These are phyloP conservation scores for Microcos paniculata DNA, from an alignment of 345 rosid species.

Conservation along the genomic window DNA sequence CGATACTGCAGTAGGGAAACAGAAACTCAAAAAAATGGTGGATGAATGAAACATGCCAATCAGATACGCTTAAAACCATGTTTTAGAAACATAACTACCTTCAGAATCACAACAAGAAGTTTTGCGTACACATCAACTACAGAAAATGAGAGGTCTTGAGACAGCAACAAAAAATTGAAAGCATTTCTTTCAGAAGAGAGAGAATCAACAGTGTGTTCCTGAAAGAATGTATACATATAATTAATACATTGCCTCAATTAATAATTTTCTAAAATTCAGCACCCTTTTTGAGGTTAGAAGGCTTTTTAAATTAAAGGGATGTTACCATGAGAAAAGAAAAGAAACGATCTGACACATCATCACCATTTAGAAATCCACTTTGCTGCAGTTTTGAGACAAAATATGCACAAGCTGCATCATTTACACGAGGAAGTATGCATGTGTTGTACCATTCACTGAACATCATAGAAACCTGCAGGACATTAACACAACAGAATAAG, in stretches of 20 bases:
- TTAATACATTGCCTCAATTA: neutral
- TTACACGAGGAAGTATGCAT: slow-evolving; percentile 66
- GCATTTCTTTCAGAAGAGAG: slow-evolving; percentile 58
- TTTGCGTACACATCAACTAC: slow-evolving; percentile 84
- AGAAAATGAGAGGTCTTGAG: slow-evolving; percentile 66
- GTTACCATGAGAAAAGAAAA: slow-evolving; percentile 67
- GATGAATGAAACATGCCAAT: neutral
- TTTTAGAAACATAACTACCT: slow-evolving; percentile 28
- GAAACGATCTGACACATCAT: slow-evolving; percentile 75
- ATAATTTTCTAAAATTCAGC: neutral
- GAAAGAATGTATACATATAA: slow-evolving; percentile 11
- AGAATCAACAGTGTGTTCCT: slow-evolving; percentile 87
- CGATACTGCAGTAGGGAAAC: neutral
- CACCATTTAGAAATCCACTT: slow-evolving; percentile 76
- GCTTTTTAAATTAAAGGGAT: neutral
- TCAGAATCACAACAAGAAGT: slow-evolving; percentile 52
- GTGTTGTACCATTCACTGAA: slow-evolving; percentile 73
- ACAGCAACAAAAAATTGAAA: slow-evolving; percentile 46
- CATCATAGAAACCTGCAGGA: slow-evolving; percentile 57
- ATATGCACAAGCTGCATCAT: slow-evolving; percentile 60
- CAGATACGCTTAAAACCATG: neutral
- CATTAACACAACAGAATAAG: neutral
- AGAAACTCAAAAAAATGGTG: neutral
- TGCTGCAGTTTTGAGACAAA: slow-evolving; percentile 71
- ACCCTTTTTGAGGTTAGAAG: neutral